Evolutionary conservation across 371 early-diverging fungal species (phyloP), one percentile per base, ranked within the genome.

Genomic region (Rhizopus delemar): DNA sequence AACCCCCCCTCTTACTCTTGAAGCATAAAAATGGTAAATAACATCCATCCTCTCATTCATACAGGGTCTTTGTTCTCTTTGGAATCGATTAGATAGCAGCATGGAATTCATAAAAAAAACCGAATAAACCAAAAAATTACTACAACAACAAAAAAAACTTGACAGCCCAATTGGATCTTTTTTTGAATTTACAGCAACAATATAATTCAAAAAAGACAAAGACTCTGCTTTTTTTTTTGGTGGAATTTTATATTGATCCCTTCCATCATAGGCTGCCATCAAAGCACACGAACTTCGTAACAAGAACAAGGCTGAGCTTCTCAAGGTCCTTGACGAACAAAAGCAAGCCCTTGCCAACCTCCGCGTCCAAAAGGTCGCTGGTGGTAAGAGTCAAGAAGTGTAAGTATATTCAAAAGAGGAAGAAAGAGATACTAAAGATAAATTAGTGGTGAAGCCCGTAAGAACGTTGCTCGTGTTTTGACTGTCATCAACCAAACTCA

Each of bases 401-500:
- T 90, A 78, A 77, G 85, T 77, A 41, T n/a, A 46, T 22, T 43
- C 3, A 45, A 45, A 33, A 46, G 8, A 41, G 2, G 15, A 36
- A 11, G 41, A 3, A 28, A 5, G 4, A 22, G 9, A 39, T 28
- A 28, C 53, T 13, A 5, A 38, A 13, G 11, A 29, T 51, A 39
- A 16, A 5, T 49, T 57, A 90, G 88, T 80, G 78, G 82, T 60
- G 73, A 84, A 53, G 90, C 93, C 65, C 94, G 95, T 82, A 96
- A 94, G 88, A 83, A 88, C 68, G 88, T 97, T 75, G 96, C 96
- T 60, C 90, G 94, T 67, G 93, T 93, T 61, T 80, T 92, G 73
- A 97, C 97, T 51, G 95, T 95, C 73, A 94, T 95, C 81, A 86
- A 83, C 84, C 94, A 95, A 78, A 87, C 87, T 71, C 87, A 92